A percentile compares a stretch with the other conserved stretches of the same genome.
phyloP scores from a whole-genome alignment of 768 basidiomycete species.

The Dacryopinax spathularia region DNA sequence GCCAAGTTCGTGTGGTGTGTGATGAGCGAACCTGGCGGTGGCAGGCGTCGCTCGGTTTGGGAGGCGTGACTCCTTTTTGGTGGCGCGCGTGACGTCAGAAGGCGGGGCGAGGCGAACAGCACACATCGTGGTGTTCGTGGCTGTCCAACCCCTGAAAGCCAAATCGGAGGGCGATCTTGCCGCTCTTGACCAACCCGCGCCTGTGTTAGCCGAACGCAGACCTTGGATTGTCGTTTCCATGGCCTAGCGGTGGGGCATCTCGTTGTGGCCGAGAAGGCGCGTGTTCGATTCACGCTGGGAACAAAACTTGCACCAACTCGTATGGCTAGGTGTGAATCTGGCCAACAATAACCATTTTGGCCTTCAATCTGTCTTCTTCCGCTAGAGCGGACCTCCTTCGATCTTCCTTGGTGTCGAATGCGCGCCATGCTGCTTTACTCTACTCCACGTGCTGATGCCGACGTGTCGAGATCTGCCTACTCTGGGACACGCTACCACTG shows the following conservation, averaged over 20 bases:
- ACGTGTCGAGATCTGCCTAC: too few relatives aligned
- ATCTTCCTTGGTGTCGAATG: too few relatives aligned
- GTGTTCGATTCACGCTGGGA: constrained; percentile 5
- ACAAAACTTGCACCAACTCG: too few relatives aligned
- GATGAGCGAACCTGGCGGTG: neutral
- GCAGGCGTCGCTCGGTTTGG: neutral
- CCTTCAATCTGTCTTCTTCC: too few relatives aligned
- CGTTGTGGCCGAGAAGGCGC: constrained; percentile 5
- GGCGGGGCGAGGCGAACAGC: neutral
- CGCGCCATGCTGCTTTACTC: too few relatives aligned
- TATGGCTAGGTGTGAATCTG: too few relatives aligned
- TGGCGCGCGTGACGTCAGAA: neutral
- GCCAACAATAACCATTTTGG: too few relatives aligned
- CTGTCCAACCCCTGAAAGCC: neutral
- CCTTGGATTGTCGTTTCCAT: neutral
- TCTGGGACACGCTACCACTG: too few relatives aligned
- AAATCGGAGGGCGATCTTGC: neutral
- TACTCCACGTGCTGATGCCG: too few relatives aligned
- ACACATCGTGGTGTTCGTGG: neutral
- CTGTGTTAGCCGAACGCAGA: too few relatives aligned
- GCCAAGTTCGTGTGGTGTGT: too few relatives aligned
- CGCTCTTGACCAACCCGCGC: neutral
- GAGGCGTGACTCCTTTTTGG: neutral
- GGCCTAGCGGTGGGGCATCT: constrained; percentile 5
- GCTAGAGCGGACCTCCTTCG: too few relatives aligned